Percentiles rank a stretch among this genome's conserved stretches.
Conservation (phyloP, 1,284 basidiomycete species). For the Neonothopanus nambi region DNA sequence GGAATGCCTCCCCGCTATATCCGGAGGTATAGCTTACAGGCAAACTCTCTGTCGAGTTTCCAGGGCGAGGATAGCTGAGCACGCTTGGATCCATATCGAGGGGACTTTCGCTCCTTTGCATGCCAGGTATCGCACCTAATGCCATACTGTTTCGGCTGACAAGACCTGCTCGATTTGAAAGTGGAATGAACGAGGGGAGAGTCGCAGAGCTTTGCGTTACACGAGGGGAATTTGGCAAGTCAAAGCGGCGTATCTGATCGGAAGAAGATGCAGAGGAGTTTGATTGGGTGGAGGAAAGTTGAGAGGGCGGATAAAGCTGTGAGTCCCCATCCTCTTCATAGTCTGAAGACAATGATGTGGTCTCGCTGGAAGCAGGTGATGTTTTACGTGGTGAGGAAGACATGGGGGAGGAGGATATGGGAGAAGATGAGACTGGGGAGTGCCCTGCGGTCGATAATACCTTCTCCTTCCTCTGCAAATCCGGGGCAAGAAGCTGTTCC, state of each 20-base stretch:
- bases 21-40: slow-evolving; percentile 30
- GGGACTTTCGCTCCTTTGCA: slow-evolving; percentile 25
- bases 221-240: slow-evolving; percentile 10
- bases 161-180: too few species aligned
- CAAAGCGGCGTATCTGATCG: slow-evolving; percentile 8
- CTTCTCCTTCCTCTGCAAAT: background rate
- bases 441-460: background rate
- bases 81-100: slow-evolving; percentile 64
- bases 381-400: slow-evolving; percentile 3
- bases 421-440: background rate
- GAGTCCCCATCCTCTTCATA: slow-evolving; percentile 11
- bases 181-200: slow-evolving; percentile 27
- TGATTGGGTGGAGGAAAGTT: slow-evolving; percentile 3
- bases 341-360: slow-evolving; percentile 14
- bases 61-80: slow-evolving; percentile 67
- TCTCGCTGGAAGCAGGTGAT: slow-evolving; percentile 13
- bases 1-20: background rate
- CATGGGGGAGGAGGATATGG: background rate
- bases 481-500: background rate
- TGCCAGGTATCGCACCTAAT: slow-evolving; percentile 4
- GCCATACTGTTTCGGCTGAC: background rate
- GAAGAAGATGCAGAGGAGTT: background rate
- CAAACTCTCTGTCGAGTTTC: slow-evolving; percentile 66
- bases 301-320: slow-evolving; percentile 4
- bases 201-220: slow-evolving; percentile 35